phyloP scores from a whole-genome alignment of 2,329 filamentous ascomycete genomes.

The Fusarium lateritium region DNA sequence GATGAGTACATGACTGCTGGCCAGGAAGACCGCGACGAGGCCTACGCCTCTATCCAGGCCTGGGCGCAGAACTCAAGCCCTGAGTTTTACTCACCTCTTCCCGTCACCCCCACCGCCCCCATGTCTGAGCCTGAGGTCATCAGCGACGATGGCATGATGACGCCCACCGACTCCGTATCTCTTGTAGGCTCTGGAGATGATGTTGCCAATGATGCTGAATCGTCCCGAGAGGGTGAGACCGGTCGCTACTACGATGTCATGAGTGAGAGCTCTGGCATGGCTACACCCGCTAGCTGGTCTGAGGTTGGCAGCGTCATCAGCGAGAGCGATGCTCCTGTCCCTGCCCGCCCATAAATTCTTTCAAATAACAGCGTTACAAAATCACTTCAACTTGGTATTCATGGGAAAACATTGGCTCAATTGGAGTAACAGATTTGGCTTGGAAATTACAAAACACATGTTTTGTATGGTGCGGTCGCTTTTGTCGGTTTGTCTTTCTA shows the following conservation, averaged over 20 bases:
- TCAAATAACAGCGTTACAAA: not conserved
- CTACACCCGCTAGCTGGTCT: slow-evolving; percentile 75
- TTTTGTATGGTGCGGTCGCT: not conserved
- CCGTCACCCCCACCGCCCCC: slow-evolving; percentile 64
- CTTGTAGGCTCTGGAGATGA: slow-evolving; percentile 67
- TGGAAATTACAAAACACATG: slow-evolving; percentile 21
- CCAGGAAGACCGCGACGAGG: slow-evolving; percentile 62
- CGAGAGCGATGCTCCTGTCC: slow-evolving; percentile 62
- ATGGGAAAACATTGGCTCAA: slow-evolving; percentile 2
- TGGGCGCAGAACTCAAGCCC: slow-evolving; percentile 71
- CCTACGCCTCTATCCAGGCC: slow-evolving; percentile 74
- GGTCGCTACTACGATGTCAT: slow-evolving; percentile 67
- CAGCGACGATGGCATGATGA: slow-evolving; percentile 66
- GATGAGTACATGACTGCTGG: slow-evolving; percentile 69
- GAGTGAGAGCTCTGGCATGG: slow-evolving; percentile 72
- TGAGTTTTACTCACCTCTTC: slow-evolving; percentile 74
- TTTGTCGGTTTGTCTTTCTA: slow-evolving; percentile 12
- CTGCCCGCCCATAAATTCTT: slow-evolving; percentile 51
- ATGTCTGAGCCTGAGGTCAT: slow-evolving; percentile 67
- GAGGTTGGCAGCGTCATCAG: slow-evolving; percentile 75
- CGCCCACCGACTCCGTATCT: slow-evolving; percentile 72
- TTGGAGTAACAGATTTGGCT: slow-evolving; percentile 1
- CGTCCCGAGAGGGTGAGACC: slow-evolving; percentile 56
- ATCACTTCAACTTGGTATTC: not conserved
- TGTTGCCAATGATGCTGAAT: slow-evolving; percentile 60